These are phyloP conservation scores for Millerago galiae DNA, from an alignment of 805 yeast species.

Conservation along the genomic window DNA sequence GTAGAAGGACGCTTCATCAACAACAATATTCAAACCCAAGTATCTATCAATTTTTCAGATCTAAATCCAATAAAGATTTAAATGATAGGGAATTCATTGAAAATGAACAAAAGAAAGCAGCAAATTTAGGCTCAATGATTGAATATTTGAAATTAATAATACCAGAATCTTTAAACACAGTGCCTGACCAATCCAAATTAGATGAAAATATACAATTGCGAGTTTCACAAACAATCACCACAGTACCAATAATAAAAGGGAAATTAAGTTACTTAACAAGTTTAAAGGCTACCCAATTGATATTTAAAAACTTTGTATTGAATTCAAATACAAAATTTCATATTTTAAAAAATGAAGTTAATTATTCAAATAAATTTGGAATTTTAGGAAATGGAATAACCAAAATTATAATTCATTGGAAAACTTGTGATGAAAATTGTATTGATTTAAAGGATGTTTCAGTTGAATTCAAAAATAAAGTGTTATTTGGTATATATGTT, in stretches of 20 bases:
- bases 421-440: conserved; percentile 49
- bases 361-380: conserved; percentile 7
- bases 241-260: conserved; percentile 52
- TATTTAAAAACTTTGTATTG: conserved; percentile 47
- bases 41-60: not conserved
- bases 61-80: not conserved
- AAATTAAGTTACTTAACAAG: conserved; percentile 48
- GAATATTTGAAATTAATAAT: conserved; percentile 40
- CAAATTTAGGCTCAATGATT: conserved; percentile 49
- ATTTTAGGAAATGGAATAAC: conserved; percentile 26
- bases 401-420: conserved; percentile 49
- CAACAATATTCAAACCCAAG: not conserved
- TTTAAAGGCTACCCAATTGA: conserved; percentile 47
- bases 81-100: not conserved
- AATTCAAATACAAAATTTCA: conserved; percentile 48
- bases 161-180: conserved; percentile 42
- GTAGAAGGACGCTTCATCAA: too few relatives aligned
- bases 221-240: conserved; percentile 49
- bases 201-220: conserved; percentile 43
- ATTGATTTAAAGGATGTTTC: conserved; percentile 29
- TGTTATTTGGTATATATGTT: conserved; percentile 48
- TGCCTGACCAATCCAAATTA: conserved; percentile 38
- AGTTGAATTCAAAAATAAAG: not conserved
- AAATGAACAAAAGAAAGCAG: conserved; percentile 5
- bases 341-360: conserved; percentile 25